Percentiles rank a stretch among this genome's conserved stretches.
Conservation (phyloP, 139 green algal genomes). For the Micractinium sp. region DNA sequence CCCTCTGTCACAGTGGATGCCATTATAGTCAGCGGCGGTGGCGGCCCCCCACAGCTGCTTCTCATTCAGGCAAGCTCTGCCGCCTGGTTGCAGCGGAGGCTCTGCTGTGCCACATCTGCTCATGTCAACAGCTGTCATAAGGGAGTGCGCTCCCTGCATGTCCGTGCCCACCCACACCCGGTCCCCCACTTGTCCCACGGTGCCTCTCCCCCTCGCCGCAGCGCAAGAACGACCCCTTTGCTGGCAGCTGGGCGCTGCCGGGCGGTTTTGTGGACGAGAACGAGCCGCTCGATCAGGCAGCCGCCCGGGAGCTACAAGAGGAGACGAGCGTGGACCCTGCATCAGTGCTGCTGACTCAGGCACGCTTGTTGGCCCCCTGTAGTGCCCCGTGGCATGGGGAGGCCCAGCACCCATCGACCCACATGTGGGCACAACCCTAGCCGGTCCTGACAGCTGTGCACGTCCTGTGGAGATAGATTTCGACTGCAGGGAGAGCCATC, state of each 20-base stretch:
- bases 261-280: slow-evolving; percentile 90
- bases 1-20: slow-evolving; percentile 56
- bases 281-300: slow-evolving; percentile 77
- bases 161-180: neutral
- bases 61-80: slow-evolving; percentile 39
- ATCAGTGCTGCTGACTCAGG: slow-evolving; percentile 24
- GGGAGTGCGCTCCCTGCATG: neutral
- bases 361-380: neutral
- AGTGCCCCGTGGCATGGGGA: no score
- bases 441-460: no score
- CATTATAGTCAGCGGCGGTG: slow-evolving; percentile 31
- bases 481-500: no score
- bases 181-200: neutral
- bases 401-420: no score
- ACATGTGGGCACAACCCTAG: no score
- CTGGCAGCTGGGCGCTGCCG: slow-evolving; percentile 80
- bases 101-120: neutral
- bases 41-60: slow-evolving; percentile 24
- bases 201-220: neutral
- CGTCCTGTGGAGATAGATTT: no score
- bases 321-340: slow-evolving; percentile 75
- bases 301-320: slow-evolving; percentile 85
- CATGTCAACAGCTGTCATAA: neutral
- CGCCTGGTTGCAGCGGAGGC: neutral
- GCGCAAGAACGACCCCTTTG: slow-evolving; percentile 45